Conservation (phyloP, 768 basidiomycete genomes). For the Russula compacta region DNA sequence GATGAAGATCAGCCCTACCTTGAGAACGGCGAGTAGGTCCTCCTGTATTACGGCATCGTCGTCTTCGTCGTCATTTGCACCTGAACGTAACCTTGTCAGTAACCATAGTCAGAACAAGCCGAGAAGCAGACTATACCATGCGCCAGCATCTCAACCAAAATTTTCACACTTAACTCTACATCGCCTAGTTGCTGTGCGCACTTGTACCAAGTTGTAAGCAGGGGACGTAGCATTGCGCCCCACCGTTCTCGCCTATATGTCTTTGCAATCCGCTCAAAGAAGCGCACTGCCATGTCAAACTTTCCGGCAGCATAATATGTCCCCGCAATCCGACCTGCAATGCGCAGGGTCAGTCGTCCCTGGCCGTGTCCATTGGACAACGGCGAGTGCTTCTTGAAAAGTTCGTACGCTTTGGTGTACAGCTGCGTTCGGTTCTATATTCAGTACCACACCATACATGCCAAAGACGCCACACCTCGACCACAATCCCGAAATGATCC, state of each 20-base stretch:
- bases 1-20: slow-evolving; percentile 35
- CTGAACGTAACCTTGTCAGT: slow-evolving; percentile 20
- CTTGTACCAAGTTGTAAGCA: slow-evolving; percentile 72
- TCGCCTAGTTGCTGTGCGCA: slow-evolving; percentile 75
- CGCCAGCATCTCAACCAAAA: slow-evolving; percentile 79
- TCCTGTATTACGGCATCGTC: slow-evolving; percentile 49
- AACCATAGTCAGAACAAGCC: background rate
- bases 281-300: slow-evolving; percentile 82
- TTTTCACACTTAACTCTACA: slow-evolving; percentile 61
- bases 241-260: slow-evolving; percentile 84
- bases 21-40: slow-evolving; percentile 63
- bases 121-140: slow-evolving; percentile 43
- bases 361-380: slow-evolving; percentile 39
- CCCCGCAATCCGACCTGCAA: slow-evolving; percentile 84
- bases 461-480: slow-evolving; percentile 51
- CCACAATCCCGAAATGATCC: slow-evolving; percentile 70
- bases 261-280: slow-evolving; percentile 87
- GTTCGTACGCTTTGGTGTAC: slow-evolving; percentile 88
- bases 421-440: slow-evolving; percentile 38
- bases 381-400: slow-evolving; percentile 72
- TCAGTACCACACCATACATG: background rate
- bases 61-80: slow-evolving; percentile 32
- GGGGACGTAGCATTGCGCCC: slow-evolving; percentile 61
- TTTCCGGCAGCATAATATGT: slow-evolving; percentile 75
- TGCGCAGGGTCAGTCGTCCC: slow-evolving; percentile 76